phyloP scores from a whole-genome alignment of 257 asterid genomes.

The Fraxinus americana region DNA sequence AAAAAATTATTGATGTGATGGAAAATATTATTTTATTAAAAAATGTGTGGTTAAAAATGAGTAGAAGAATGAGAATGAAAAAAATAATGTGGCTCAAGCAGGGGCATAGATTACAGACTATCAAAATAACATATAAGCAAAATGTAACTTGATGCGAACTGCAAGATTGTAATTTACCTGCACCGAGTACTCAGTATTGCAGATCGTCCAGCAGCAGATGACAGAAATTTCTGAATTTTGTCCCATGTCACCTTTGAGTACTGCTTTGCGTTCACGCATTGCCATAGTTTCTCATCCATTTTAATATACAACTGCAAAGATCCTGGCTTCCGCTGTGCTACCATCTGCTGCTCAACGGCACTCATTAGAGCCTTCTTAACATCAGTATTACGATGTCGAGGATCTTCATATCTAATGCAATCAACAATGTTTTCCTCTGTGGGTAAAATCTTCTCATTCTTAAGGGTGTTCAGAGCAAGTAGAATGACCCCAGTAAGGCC shows the following conservation, averaged over 20 bases:
- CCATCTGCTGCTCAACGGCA: constrained; percentile 85
- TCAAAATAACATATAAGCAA: constrained; percentile 11
- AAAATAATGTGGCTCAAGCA: no score
- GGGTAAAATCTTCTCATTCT: constrained; percentile 81
- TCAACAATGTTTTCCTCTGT: constrained; percentile 75
- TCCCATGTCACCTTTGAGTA: constrained; percentile 72
- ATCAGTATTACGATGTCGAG: constrained; percentile 69
- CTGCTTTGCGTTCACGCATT: constrained; percentile 59
- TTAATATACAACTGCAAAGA: constrained; percentile 63
- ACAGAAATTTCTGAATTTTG: constrained; percentile 70
- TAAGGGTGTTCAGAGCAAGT: constrained; percentile 81
- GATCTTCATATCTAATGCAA: constrained; percentile 77
- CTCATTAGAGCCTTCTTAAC: constrained; percentile 79
- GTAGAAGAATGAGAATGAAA: no score
- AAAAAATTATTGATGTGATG: no score
- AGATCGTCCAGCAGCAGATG: constrained; percentile 71
- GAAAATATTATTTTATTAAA: no score
- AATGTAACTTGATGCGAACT: neutral
- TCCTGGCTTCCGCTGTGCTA: constrained; percentile 64
- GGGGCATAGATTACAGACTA: neutral
- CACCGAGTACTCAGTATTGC: constrained; percentile 68
- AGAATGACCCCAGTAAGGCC: constrained; percentile 77
- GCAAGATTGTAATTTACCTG: constrained; percentile 53
- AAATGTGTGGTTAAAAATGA: no score
- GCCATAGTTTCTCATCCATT: constrained; percentile 84